Conservation (phyloP, 2,329 filamentous ascomycete species). For the Ascochyta fabae region DNA sequence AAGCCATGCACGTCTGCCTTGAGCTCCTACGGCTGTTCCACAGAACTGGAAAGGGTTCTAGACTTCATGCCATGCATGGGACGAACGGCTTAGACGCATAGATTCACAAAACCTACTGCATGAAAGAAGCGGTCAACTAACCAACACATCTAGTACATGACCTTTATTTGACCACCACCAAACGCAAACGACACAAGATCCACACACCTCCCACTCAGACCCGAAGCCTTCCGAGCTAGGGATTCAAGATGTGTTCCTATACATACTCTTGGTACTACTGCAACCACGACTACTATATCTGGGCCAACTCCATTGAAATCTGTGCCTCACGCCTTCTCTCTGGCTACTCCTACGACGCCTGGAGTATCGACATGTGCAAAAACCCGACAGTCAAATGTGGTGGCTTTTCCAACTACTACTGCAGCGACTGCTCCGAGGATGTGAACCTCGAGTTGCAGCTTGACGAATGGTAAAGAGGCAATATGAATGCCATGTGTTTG, state of each 20-base stretch:
- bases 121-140: constrained; percentile 23
- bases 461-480: constrained; percentile 44
- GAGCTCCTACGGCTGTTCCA: background rate
- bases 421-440: constrained; percentile 53
- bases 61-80: background rate
- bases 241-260: constrained; percentile 52
- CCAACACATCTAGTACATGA: constrained; percentile 5
- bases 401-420: constrained; percentile 55
- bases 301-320: constrained; percentile 54
- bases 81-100: background rate
- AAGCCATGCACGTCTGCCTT: background rate
- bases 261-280: constrained; percentile 58
- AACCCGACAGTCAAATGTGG: constrained; percentile 51
- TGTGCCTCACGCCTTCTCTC: constrained; percentile 54
- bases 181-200: background rate
- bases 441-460: constrained; percentile 52
- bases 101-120: background rate
- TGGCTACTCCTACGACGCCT: constrained; percentile 56
- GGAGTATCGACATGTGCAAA: constrained; percentile 57
- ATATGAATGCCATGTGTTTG: no score
- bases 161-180: background rate
- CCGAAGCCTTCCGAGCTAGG: no score
- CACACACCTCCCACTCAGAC: no score
- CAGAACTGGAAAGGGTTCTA: background rate
- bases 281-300: constrained; percentile 58